Evolutionary conservation across 2,329 filamentous ascomycete species (phyloP), one percentile per base, ranked within the genome.

Genomic region (Aspergillus pseudonomiae): DNA sequence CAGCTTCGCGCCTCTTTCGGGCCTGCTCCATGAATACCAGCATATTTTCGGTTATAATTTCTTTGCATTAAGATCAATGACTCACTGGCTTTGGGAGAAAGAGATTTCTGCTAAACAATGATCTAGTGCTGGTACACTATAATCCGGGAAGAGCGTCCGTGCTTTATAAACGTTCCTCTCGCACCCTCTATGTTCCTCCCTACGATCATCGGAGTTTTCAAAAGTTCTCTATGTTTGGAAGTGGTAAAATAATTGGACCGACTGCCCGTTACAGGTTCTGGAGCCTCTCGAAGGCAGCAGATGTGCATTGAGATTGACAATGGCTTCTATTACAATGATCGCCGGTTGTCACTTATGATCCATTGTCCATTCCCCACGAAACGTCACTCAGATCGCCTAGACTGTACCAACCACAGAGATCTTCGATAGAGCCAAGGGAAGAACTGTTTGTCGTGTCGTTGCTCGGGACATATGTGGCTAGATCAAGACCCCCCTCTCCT

Each of bases 171-270:
- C 7, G 14, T 16, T 16, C 34, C 34, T 36, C 14, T 36, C 6
- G 6, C 34, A 2, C 21, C 21, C 21, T 24, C 21, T 24, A 24
- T 24, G 21, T 24, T 24, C 21, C 34, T 36, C 34, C 11, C 34
- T 36, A 1, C 14, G 4, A 36, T 36, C 5, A 14, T 36, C 12
- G 34, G 34, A 36, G 4, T 16, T 36, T 16, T 16, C 73, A 32
- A 71, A 65, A 62, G 74, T 77, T 36, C 65, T 76, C 39, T 71
- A 73, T 66, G 67, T 67, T 46, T 75, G 55, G 63, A 58, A 60
- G 58, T 77, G 74, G 71, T 66, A 70, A 21, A 73, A 76, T 71
- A 74, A 78, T 63, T 78, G 72, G 73, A 66, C 60, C 63, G 52
- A 66, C 48, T 78, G 73, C 67, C 60, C 78, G 6, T 66, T 68